phyloP scores from a whole-genome alignment of 139 green algal species.

The Deuterostichococcus epilithicus region DNA sequence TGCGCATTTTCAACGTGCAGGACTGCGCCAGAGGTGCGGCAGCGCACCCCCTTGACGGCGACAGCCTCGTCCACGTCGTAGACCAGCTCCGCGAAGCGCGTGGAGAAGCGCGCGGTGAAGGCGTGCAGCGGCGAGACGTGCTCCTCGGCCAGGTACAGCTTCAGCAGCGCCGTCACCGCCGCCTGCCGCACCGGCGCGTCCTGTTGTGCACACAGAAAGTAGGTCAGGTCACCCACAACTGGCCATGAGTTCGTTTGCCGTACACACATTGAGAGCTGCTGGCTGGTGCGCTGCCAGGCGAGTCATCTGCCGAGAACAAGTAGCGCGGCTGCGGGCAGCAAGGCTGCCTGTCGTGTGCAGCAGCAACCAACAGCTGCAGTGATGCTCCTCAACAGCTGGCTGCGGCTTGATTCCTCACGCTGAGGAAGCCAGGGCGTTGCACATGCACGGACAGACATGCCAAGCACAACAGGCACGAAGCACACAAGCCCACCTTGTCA shows the following conservation, averaged over 20 bases:
- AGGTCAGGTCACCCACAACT: no score
- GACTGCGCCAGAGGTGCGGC: no score
- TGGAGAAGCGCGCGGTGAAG: conserved; percentile 75
- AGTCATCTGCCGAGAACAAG: no score
- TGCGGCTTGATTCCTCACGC: no score
- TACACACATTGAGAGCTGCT: no score
- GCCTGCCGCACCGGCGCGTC: conserved; percentile 51
- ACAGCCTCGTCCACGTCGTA: conserved; percentile 80
- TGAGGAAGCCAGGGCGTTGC: background rate
- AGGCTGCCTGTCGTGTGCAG: no score
- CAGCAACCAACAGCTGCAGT: no score
- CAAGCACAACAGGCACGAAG: background rate
- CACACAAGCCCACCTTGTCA: conserved; percentile 65
- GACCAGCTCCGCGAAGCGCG: conserved; percentile 77
- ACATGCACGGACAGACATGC: background rate
- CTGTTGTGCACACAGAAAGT: conserved; percentile 25
- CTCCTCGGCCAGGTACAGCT: conserved; percentile 55
- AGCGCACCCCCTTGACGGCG: conserved; percentile 61
- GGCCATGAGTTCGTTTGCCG: no score
- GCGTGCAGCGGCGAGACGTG: conserved; percentile 58
- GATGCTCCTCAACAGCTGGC: no score
- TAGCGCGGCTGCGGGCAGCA: background rate
- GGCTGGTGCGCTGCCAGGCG: no score
- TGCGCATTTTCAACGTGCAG: no score
- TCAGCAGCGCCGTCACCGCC: conserved; percentile 45